A percentile compares a stretch with the other conserved stretches of the same genome.
Evolutionary conservation across 805 yeast genomes (phyloP).

Genomic region (Wickerhamomyces hampshirensis): DNA sequence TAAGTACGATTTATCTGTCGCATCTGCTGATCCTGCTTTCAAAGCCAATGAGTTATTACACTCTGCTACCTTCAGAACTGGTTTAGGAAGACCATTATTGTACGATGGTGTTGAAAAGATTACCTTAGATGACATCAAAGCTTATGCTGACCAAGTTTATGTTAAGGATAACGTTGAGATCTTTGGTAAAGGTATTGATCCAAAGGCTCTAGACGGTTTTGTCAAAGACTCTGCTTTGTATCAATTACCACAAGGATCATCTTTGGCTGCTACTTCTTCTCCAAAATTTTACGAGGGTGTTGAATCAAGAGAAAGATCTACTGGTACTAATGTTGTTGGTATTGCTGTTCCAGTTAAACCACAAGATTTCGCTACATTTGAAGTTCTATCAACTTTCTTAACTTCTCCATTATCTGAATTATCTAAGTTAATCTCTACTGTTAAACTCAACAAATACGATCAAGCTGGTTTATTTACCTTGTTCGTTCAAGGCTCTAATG

Average conservation of each 20-base stretch:
- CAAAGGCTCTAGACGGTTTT: slow-evolving; percentile 63
- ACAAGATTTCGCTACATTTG: slow-evolving; percentile 59
- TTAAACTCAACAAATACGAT: slow-evolving; percentile 56
- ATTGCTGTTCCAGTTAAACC: slow-evolving; percentile 75
- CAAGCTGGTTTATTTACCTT: slow-evolving; percentile 81
- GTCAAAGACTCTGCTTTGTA: slow-evolving; percentile 62
- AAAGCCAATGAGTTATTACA: slow-evolving; percentile 76
- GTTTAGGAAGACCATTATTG: slow-evolving; percentile 79
- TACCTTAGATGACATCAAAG: slow-evolving; percentile 58
- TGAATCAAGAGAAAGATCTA: slow-evolving; percentile 60
- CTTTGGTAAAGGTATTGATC: slow-evolving; percentile 68
- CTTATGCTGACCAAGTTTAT: slow-evolving; percentile 64
- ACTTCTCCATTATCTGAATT: slow-evolving; percentile 52
- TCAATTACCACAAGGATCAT: slow-evolving; percentile 56
- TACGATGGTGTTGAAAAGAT: slow-evolving; percentile 61
- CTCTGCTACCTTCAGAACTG: slow-evolving; percentile 76
- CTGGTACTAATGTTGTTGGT: slow-evolving; percentile 66
- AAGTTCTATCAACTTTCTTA: slow-evolving; percentile 66
- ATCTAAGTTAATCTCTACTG: slow-evolving; percentile 48
- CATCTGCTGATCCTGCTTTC: slow-evolving; percentile 45
- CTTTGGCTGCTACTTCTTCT: slow-evolving; percentile 34
- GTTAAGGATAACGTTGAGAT: slow-evolving; percentile 67
- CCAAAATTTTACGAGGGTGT: slow-evolving; percentile 55
- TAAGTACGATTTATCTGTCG: slow-evolving; percentile 52
- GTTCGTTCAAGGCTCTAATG: slow-evolving; percentile 55